Conservation (phyloP, 2,329 filamentous ascomycete genomes). For the Triangularia verruculosa region DNA sequence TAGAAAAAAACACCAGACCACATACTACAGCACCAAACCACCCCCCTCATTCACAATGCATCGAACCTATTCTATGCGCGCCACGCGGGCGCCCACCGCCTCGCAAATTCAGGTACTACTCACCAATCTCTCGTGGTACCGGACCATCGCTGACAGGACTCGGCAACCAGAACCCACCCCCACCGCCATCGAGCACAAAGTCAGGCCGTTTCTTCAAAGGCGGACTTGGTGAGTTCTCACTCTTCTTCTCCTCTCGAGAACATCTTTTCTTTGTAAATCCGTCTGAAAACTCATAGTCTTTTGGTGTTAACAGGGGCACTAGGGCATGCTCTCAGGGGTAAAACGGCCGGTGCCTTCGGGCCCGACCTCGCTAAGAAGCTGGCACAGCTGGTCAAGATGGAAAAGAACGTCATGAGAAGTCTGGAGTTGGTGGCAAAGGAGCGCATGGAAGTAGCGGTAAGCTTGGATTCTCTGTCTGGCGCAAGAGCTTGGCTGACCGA, state of each 20-base stretch:
- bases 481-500: background rate
- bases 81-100: conserved; percentile 91
- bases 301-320: conserved; percentile 26
- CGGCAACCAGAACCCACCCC: conserved; percentile 74
- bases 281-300: conserved; percentile 13
- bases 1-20: background rate
- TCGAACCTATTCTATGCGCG: conserved; percentile 98
- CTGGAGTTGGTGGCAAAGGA: conserved; percentile 93
- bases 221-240: conserved; percentile 68
- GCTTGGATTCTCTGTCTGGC: conserved; percentile 38
- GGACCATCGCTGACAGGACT: conserved; percentile 11
- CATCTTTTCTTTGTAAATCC: background rate
- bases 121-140: background rate
- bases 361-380: conserved; percentile 96
- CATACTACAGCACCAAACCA: background rate
- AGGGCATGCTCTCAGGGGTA: conserved; percentile 69
- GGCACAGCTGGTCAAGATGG: conserved; percentile 98
- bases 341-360: conserved; percentile 72
- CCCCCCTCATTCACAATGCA: conserved; percentile 63
- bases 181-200: conserved; percentile 89
- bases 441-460: conserved; percentile 96
- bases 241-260: background rate
- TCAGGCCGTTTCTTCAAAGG: conserved; percentile 80
- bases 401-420: conserved; percentile 99
- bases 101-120: conserved; percentile 61